A percentile compares a stretch with the other conserved stretches of the same genome.
These are phyloP conservation scores for Haplosporangium sp. DNA, from an alignment of 371 early-diverging fungal genomes.

Conservation along the genomic window DNA sequence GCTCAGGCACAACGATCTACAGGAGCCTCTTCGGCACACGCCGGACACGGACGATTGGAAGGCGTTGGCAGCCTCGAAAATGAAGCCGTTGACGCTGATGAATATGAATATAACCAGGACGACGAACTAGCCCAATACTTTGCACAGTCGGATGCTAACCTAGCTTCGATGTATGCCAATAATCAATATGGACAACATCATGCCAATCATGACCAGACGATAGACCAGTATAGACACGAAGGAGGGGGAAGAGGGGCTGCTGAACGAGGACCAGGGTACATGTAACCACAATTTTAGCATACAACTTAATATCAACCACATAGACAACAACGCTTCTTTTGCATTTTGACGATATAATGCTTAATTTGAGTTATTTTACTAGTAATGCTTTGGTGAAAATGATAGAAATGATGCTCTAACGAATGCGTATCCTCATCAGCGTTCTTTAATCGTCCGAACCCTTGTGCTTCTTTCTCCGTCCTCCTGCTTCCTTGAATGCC, in stretches of 20 bases:
- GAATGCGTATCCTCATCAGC: too few relatives aligned
- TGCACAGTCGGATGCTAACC: constrained; percentile 44
- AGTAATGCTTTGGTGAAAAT: constrained; percentile 5
- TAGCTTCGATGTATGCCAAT: constrained; percentile 18
- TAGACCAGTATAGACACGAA: constrained; percentile 25
- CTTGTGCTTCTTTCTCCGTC: constrained; percentile 48
- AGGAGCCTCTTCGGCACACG: neutral
- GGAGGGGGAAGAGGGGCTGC: constrained; percentile 3
- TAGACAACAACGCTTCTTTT: constrained; percentile 4
- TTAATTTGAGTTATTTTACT: neutral
- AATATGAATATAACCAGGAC: constrained; percentile 49
- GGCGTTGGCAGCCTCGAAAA: constrained; percentile 8
- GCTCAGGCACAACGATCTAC: neutral
- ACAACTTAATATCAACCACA: neutral
- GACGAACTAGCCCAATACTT: constrained; percentile 49
- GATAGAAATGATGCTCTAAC: constrained; percentile 5
- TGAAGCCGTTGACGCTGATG: constrained; percentile 23
- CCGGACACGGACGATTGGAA: neutral
- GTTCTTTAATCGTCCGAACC: constrained; percentile 37
- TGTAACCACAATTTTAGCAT: neutral
- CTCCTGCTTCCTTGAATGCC: constrained; percentile 50
- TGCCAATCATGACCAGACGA: constrained; percentile 9
- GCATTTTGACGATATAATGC: too few relatives aligned
- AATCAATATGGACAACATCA: constrained; percentile 17
- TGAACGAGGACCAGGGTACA: constrained; percentile 13